phyloP scores from a whole-genome alignment of 2,329 filamentous ascomycete genomes.

The Dendryphion nanum region DNA sequence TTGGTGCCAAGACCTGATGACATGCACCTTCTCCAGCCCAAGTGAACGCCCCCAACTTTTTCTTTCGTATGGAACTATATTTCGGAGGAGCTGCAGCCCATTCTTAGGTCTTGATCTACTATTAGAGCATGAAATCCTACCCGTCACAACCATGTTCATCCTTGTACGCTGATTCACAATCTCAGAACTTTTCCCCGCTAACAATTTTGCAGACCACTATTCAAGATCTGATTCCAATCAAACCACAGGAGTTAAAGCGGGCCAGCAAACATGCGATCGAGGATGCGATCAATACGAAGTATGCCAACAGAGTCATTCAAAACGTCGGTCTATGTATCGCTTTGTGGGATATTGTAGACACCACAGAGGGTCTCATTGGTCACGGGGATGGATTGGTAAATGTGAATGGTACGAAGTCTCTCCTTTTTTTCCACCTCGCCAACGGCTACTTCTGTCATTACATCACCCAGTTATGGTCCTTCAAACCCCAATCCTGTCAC shows the following conservation, averaged over 20 bases:
- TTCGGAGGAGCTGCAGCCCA: no score
- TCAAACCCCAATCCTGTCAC: no score
- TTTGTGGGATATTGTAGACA: constrained; percentile 84
- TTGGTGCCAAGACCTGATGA: no score
- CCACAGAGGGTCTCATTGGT: constrained; percentile 90
- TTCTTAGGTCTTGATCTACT: no score
- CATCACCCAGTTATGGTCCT: no score
- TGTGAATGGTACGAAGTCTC: constrained; percentile 69
- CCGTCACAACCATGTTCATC: constrained; percentile 41
- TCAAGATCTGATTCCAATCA: constrained; percentile 90
- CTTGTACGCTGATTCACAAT: constrained; percentile 28
- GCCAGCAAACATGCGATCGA: constrained; percentile 81
- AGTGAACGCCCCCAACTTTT: no score
- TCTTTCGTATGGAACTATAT: no score
- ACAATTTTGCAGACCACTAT: constrained; percentile 72
- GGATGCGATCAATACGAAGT: constrained; percentile 96
- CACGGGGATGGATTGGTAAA: constrained; percentile 91
- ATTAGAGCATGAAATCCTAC: no score
- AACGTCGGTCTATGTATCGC: constrained; percentile 92
- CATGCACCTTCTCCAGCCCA: no score
- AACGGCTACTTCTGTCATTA: no score
- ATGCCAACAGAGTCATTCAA: constrained; percentile 95
- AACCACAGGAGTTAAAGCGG: constrained; percentile 83
- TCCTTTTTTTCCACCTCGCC: no score
- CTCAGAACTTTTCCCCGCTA: neutral